Evolutionary conservation across 208 protist species (phyloP), one percentile per base, ranked within the genome.

Genomic region (Leishmania tarentolae): DNA sequence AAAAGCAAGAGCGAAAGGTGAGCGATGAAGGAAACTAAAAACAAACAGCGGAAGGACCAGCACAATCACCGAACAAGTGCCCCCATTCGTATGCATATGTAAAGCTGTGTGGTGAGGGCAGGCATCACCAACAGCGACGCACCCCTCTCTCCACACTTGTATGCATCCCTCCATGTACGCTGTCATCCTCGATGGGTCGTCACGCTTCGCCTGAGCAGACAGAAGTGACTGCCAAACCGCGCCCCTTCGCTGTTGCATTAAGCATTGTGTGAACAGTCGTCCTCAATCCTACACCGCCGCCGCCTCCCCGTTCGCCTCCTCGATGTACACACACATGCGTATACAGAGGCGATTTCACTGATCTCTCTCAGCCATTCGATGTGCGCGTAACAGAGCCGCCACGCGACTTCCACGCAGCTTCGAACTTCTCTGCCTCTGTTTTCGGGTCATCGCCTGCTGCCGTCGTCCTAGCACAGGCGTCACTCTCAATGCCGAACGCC

Each of bases 321-420:
- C 13, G 28, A 28, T 3, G 9, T 1, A 11, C 17, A 28, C 65
- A 28, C 37, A 6, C 35, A 52, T 24, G 53, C 0, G 57, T 9
- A 31, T 9, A 35, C 35, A 78, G 57, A 78, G 40, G n/a, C 44
- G 37, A 19, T 19, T 28, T 44, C 35, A 31, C n/a, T 19, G 2
- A 21, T 2, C 28, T 19, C 44, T 4, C 28, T 56, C 46, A 50
- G n/a, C 56, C 70, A 35, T 74, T 17, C 21, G n/a, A 2, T 31
- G 81, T 79, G 71, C 78, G 73, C 6, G 70, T 84, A 40, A 88
- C 85, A 13, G 77, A 78, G 40, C 85, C 85, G 42, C 85, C 85
- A 15, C 78, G 76, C 71, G 74, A 69, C 37, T 65, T 63, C 85
- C 81, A 88, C 77, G 53, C 75, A 3, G 80, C 72, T 24, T 88